Conservation (phyloP, 2,329 filamentous ascomycete genomes). For the Nectriaceae sp. region DNA sequence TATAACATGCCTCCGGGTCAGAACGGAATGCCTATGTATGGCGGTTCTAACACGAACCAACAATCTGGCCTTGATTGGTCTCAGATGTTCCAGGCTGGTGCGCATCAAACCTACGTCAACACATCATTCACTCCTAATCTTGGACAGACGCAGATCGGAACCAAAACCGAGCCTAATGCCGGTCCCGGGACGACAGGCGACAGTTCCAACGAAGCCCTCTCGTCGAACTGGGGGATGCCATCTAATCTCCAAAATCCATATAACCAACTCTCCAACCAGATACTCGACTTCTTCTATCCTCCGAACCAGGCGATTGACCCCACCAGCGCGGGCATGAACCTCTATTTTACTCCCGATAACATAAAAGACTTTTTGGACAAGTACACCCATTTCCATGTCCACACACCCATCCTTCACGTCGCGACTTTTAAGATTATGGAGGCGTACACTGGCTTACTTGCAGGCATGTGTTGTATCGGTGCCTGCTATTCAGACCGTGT, state of each 20-base stretch:
- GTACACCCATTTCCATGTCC: constrained; percentile 72
- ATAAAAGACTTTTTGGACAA: constrained; percentile 70
- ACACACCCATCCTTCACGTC: constrained; percentile 73
- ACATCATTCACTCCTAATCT: constrained; percentile 65
- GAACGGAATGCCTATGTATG: constrained; percentile 66
- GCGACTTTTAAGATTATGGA: constrained; percentile 69
- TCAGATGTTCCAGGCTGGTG: constrained; percentile 75
- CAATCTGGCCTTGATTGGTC: constrained; percentile 72
- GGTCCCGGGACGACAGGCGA: constrained; percentile 51
- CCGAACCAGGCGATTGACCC: constrained; percentile 48
- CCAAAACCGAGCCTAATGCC: constrained; percentile 66
- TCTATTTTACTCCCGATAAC: constrained; percentile 67
- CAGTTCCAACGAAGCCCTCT: constrained; percentile 45
- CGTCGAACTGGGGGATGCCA: constrained; percentile 52
- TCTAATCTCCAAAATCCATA: constrained; percentile 52
- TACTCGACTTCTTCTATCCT: constrained; percentile 58
- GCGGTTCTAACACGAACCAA: constrained; percentile 61
- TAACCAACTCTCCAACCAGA: constrained; percentile 55
- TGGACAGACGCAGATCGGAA: constrained; percentile 69
- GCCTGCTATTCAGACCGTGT: constrained; percentile 72
- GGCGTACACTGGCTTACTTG: constrained; percentile 66
- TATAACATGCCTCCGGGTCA: constrained; percentile 65
- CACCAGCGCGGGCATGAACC: constrained; percentile 57
- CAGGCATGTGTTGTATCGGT: constrained; percentile 72
- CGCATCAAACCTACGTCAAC: constrained; percentile 66